A percentile compares a stretch with the other conserved stretches of the same genome.
These are phyloP conservation scores for Cymodocea nodosa DNA, from an alignment of 116 monocot species.

Conservation along the genomic window DNA sequence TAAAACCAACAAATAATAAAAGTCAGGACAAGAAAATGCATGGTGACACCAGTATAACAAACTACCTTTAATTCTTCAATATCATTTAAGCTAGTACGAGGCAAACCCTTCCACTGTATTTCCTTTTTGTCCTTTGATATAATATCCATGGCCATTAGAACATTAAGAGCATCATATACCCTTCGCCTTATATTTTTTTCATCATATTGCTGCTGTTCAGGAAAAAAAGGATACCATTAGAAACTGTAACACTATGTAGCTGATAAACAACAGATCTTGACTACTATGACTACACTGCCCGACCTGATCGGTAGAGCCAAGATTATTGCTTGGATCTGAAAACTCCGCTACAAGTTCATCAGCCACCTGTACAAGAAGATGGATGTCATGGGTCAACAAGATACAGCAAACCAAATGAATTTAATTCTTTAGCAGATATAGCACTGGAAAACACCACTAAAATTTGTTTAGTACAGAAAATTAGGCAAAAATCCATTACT, in stretches of 20 bases:
- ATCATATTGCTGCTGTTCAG: slow-evolving; percentile 85
- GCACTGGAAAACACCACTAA: no score
- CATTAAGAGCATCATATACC: slow-evolving; percentile 98
- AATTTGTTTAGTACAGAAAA: no score
- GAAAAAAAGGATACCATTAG: not conserved
- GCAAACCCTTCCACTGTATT: slow-evolving; percentile 99
- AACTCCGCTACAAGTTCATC: slow-evolving; percentile 99
- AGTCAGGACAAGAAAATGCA: not conserved
- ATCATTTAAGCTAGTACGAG: slow-evolving; percentile 86
- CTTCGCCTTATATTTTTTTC: slow-evolving; percentile 97
- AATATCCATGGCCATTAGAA: slow-evolving; percentile 99
- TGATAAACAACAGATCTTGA: not conserved
- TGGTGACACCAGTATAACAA: not conserved
- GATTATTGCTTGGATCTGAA: slow-evolving; percentile 59
- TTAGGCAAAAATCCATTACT: no score
- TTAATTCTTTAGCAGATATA: no score
- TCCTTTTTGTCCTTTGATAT: slow-evolving; percentile 99
- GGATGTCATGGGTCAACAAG: no score
- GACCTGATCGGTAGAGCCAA: slow-evolving; percentile 79
- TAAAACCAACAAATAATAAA: not conserved
- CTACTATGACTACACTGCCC: not conserved
- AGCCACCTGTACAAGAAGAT: slow-evolving; percentile 56
- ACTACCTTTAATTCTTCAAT: slow-evolving; percentile 86
- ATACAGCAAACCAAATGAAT: no score
- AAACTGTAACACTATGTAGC: not conserved